These are phyloP conservation scores for Diaporthe australafricana DNA, from an alignment of 2,329 filamentous ascomycete genomes.

Conservation along the genomic window DNA sequence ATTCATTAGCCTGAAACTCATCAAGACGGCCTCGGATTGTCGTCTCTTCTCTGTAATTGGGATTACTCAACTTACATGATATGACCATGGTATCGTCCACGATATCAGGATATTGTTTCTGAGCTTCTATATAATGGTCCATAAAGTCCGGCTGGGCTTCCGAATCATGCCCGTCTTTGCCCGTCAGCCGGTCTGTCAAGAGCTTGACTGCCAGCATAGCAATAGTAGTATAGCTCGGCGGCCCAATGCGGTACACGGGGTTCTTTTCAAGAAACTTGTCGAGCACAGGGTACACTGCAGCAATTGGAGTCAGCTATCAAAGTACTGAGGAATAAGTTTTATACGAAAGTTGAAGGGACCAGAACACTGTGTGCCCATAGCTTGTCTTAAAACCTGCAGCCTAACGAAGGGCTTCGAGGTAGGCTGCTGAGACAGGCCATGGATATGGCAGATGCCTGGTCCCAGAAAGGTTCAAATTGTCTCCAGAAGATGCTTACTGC, in stretches of 20 bases:
- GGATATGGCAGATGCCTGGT: too few species aligned
- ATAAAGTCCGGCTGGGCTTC: slow-evolving; percentile 47
- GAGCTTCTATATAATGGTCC: slow-evolving; percentile 50
- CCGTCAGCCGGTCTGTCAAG: slow-evolving; percentile 41
- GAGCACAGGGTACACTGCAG: slow-evolving; percentile 44
- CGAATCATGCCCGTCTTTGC: slow-evolving; percentile 43
- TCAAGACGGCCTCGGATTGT: rapidly evolving
- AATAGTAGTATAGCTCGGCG: slow-evolving; percentile 42
- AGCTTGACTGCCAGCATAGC: slow-evolving; percentile 41
- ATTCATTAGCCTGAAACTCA: not conserved
- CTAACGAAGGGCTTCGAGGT: too few species aligned
- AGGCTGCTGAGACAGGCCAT: too few species aligned
- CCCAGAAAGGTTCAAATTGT: too few species aligned
- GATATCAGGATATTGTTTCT: slow-evolving; percentile 46
- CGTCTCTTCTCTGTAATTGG: not conserved
- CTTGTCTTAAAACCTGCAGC: too few species aligned
- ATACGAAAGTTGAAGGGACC: too few species aligned
- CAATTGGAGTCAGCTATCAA: too few species aligned
- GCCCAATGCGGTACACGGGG: slow-evolving; percentile 43
- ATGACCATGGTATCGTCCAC: slow-evolving; percentile 44
- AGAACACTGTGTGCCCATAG: too few species aligned
- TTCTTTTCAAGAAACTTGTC: slow-evolving; percentile 48
- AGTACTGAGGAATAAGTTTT: too few species aligned
- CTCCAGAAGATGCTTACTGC: too few species aligned
- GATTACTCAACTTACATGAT: slow-evolving; percentile 28